Conservation (phyloP, 2,329 filamentous ascomycete genomes). For the Aphanocladium album region DNA sequence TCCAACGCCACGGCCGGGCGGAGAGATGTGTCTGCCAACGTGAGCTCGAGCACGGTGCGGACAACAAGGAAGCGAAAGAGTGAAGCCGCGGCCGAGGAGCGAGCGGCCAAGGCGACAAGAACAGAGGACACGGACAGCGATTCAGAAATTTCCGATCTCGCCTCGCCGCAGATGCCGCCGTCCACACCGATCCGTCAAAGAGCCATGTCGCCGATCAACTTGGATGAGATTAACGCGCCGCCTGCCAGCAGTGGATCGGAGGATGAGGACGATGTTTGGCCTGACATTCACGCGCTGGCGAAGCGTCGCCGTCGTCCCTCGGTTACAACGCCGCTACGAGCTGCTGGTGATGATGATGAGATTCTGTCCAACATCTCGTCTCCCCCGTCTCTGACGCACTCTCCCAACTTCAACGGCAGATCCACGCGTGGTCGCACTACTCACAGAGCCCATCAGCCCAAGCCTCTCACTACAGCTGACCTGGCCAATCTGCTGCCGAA, state of each 20-base stretch:
- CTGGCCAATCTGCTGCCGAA: slow-evolving; percentile 51
- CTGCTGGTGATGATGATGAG: slow-evolving; percentile 21
- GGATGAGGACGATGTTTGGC: slow-evolving; percentile 42
- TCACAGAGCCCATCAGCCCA: slow-evolving; percentile 28
- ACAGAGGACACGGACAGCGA: slow-evolving; percentile 24
- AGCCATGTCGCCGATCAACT: slow-evolving; percentile 39
- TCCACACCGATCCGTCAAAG: slow-evolving; percentile 23
- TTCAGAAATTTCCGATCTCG: slow-evolving; percentile 33
- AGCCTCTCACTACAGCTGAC: slow-evolving; percentile 49
- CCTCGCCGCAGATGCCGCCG: slow-evolving; percentile 30
- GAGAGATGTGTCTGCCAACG: slow-evolving; percentile 22
- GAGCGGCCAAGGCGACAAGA: not conserved
- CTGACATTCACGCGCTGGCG: slow-evolving; percentile 46
- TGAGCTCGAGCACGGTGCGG: slow-evolving; percentile 27
- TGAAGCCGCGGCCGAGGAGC: slow-evolving; percentile 22
- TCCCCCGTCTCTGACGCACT: slow-evolving; percentile 62
- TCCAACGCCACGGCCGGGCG: slow-evolving; percentile 11
- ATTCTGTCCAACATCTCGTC: slow-evolving; percentile 53
- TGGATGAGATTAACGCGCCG: slow-evolving; percentile 49
- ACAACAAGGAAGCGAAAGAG: slow-evolving; percentile 55
- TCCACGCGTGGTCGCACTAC: slow-evolving; percentile 24
- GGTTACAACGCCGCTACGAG: slow-evolving; percentile 31
- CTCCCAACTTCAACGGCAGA: slow-evolving; percentile 47
- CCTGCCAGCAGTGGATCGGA: slow-evolving; percentile 50
- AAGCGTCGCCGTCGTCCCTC: slow-evolving; percentile 39